Evolutionary conservation across 148 eudicot species (phyloP), one percentile per base, ranked within the genome.

Genomic region (Amaranthus hypochondriacus): DNA sequence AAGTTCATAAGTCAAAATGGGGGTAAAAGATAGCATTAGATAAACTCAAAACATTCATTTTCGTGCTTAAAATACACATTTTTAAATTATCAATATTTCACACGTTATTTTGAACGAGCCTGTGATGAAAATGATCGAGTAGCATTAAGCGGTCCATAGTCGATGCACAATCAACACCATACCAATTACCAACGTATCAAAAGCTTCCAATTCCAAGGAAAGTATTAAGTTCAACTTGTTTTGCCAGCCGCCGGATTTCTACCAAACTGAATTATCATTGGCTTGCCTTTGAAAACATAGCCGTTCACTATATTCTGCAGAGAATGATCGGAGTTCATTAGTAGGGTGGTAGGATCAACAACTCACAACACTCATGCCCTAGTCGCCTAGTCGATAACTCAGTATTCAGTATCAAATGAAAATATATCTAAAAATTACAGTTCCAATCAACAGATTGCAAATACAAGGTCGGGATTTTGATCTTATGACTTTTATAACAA

Each of bases 261-360:
- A 49, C 98, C 96, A 86, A 92, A 95, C 80, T 95, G 98, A 68
- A 95, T 92, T 52, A 95, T 90, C 85, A 95, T 86, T 54, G 98
- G 93, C 84, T 95, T 92, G 74, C 96, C 97, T 82, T 92, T 95
- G 70, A 92, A 92, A 42, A 90, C 92, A 64, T 86, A 95, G 5
- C 98, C 98, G 58, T 95, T 89, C 60, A 81, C 98, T 55, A 84
- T 75, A 78, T 87, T 90, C 98, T 93, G 90, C 89, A 84, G 9
- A 46, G 15, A 70, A 62, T 14, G 15, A 51, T 14, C 6, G 12
- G 11, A 14, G 14, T 18, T 11, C 39, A 15, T 43, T 46, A 8
- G 15, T 73, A 21, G 62, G 52, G 68, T 9, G 14, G 44, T 11
- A 49, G n/a, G 10, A 39, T n/a, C 13, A 11, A 28, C 48, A 62